These are phyloP conservation scores for Aspergillus sclerotioniger DNA, from an alignment of 495 filamentous ascomycete genomes.

Conservation along the genomic window DNA sequence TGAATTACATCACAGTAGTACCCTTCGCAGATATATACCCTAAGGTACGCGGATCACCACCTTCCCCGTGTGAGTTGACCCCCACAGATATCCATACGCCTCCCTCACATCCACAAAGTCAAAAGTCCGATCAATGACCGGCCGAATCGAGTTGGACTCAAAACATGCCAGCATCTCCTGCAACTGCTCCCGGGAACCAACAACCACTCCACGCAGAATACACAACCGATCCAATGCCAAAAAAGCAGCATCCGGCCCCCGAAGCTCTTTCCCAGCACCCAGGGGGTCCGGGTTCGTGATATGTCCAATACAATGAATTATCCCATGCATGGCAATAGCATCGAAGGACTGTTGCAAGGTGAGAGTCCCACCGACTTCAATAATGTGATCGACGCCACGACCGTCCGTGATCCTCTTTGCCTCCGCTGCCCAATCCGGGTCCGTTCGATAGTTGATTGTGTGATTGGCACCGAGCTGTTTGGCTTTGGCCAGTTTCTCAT, in stretches of 20 bases:
- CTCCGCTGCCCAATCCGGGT: conserved; percentile 27
- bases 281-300: no score
- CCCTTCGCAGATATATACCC: no score
- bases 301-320: conserved; percentile 47
- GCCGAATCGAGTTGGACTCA: conserved; percentile 9
- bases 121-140: conserved; percentile 30
- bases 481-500: conserved; percentile 22
- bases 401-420: conserved; percentile 27
- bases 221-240: conserved; percentile 10
- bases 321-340: conserved; percentile 40
- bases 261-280: no score
- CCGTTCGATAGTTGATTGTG: conserved; percentile 30
- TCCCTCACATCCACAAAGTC: conserved; percentile 23
- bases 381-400: conserved; percentile 33
- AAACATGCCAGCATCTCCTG: conserved; percentile 21
- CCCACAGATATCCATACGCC: conserved; percentile 11
- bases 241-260: conserved; percentile 9
- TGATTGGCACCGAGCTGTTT: conserved; percentile 22
- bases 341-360: conserved; percentile 43
- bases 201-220: conserved; percentile 28
- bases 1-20: no score
- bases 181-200: conserved; percentile 21
- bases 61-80: no score
- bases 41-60: no score
- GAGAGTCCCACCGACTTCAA: conserved; percentile 49